Conservation (phyloP, 148 eudicot genomes). For the Rheum nobile region DNA sequence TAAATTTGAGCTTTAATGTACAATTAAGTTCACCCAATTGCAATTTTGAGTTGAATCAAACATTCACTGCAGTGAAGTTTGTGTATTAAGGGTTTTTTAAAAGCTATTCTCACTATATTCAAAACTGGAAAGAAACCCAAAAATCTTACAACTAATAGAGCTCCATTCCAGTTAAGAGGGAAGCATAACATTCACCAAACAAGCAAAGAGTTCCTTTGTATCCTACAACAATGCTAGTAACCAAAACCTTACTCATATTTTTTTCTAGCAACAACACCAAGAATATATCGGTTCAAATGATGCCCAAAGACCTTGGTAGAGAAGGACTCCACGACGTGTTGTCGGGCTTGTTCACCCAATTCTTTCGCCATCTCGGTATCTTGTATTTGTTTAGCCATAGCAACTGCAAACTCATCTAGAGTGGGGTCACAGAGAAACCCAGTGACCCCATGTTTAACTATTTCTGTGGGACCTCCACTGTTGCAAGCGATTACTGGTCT, state of each 20-base stretch:
- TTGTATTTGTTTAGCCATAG: slow-evolving; percentile 51
- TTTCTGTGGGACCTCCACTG: slow-evolving; percentile 90
- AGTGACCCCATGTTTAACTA: slow-evolving; percentile 51
- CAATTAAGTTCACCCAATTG: too few relatives aligned
- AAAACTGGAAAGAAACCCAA: too few relatives aligned
- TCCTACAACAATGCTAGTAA: too few relatives aligned
- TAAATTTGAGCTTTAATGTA: too few relatives aligned
- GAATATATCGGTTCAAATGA: slow-evolving; percentile 43
- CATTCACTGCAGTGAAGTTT: too few relatives aligned
- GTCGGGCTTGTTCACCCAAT: slow-evolving; percentile 65
- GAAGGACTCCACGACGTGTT: slow-evolving; percentile 60
- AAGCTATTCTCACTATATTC: too few relatives aligned
- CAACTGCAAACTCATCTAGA: slow-evolving; percentile 50
- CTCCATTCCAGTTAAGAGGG: too few relatives aligned
- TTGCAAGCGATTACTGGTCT: slow-evolving; percentile 91
- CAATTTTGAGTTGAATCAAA: too few relatives aligned
- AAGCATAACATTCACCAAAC: too few relatives aligned
- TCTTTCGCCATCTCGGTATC: slow-evolving; percentile 45
- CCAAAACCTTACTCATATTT: slow-evolving; percentile 36
- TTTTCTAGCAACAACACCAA: slow-evolving; percentile 32
- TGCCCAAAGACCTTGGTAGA: slow-evolving; percentile 72
- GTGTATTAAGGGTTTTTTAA: too few relatives aligned
- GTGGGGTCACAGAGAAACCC: slow-evolving; percentile 76
- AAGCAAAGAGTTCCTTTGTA: too few relatives aligned
- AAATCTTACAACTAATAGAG: too few relatives aligned